Evolutionary conservation across 768 basidiomycete genomes (phyloP).

Genomic region (Phylloporus sp.): DNA sequence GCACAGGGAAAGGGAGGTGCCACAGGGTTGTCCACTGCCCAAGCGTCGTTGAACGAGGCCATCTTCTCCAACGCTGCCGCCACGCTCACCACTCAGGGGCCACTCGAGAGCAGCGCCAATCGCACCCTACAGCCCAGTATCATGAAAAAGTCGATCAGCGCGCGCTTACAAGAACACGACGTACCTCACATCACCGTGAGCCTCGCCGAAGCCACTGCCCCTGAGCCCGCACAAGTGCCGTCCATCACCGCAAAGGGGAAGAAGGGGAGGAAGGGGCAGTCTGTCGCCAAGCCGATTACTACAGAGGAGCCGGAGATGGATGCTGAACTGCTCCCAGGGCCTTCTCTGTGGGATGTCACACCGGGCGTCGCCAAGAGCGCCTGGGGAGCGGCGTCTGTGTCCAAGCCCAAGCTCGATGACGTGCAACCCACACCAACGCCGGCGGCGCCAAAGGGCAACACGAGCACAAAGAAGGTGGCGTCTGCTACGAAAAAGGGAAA

Average conservation of each 20-base stretch:
- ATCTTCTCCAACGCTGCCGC: conserved; percentile 24
- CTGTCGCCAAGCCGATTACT: conserved; percentile 10
- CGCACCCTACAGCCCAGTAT: conserved; percentile 14
- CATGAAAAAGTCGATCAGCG: conserved; percentile 27
- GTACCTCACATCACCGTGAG: conserved; percentile 27
- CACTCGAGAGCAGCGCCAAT: conserved; percentile 3
- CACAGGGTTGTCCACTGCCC: conserved; percentile 11
- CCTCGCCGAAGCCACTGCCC: conserved; percentile 11
- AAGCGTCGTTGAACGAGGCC: conserved; percentile 25
- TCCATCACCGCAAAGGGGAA: conserved; percentile 15
- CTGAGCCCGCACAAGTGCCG: conserved; percentile 12
- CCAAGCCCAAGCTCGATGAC: conserved; percentile 10
- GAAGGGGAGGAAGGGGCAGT: conserved; percentile 26
- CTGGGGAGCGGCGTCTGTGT: conserved; percentile 5
- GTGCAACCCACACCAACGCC: not conserved
- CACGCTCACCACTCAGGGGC: conserved; percentile 8
- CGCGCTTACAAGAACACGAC: conserved; percentile 26
- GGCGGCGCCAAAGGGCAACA: conserved; percentile 3
- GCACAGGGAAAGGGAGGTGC: conserved; percentile 8
- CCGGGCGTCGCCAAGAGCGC: conserved; percentile 10
- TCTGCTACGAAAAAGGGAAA: conserved; percentile 20
- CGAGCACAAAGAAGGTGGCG: conserved; percentile 10
- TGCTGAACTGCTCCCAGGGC: conserved; percentile 18
- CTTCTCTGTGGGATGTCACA: conserved; percentile 18
- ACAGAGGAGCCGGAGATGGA: conserved; percentile 16